Base-by-base conservation (phyloP, 768 basidiomycete genomes). In the Tricholoma terreum region DNA sequence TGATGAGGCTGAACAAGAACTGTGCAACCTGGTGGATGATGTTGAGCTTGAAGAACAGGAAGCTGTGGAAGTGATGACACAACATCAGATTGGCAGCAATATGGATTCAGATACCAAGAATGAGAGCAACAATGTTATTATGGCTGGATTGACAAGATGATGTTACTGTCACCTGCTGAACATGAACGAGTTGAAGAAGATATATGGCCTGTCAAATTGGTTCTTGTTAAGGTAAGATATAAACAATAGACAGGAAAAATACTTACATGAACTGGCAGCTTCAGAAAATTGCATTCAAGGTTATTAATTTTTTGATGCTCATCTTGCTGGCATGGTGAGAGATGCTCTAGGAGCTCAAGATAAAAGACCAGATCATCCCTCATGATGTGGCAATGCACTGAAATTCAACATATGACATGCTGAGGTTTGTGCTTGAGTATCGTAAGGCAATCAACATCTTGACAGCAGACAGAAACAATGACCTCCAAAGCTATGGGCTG, bases 321-420 rank as follows among this genome's bases (percentile, higher is more conserved):
- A 27, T 63, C 48, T 38, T 63, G 2, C 65, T 63, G 4, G 6
- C 52, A 36, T 69, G 67, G 68, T 57, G 48, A 21, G 8, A 27
- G 0, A 56, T 51, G 2, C 45, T 72, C 0, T n/a, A 57, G 4
- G 58, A 61, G 9, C 46, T 65, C 1, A 53, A 31, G 1, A 11
- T 46, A 21, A 11, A 27, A 1, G 22, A 46, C 27, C 24, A 56
- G 5, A 59, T 65, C 15, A 64, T 73, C 38, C 73, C 72, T 12
- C 61, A 65, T 1, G 69, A 77, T 55, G 70, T 75, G 2, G 35
- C 55, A 22, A 73, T 73, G 0, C 53, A 65, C 0, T 77, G 75
- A 74, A 75, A 74, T 40, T 74, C 68, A 2, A 70, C 67, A 0
- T 73, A 62, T 33, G 52, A 69, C 21, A 74, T 77, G 73, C 53